These are phyloP conservation scores for Periconia digitata DNA, from an alignment of 2,329 filamentous ascomycete species.

Conservation along the genomic window DNA sequence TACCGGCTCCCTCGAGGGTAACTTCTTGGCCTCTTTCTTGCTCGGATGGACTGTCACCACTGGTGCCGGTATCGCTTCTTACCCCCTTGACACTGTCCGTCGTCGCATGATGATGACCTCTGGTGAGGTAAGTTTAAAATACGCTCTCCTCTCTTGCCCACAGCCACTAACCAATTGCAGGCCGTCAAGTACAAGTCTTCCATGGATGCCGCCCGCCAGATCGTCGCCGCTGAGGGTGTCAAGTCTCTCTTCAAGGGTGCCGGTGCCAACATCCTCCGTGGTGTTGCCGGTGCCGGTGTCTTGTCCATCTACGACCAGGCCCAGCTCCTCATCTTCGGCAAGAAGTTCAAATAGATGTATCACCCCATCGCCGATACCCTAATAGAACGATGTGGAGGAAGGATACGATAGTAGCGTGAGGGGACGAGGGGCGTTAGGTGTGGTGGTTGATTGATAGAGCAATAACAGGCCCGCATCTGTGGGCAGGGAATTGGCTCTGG, in stretches of 20 bases:
- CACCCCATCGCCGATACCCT: slow-evolving; percentile 37
- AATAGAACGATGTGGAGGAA: slow-evolving; percentile 40
- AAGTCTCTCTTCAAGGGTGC: slow-evolving; percentile 99
- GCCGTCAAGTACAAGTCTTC: slow-evolving; percentile 99
- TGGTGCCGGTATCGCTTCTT: slow-evolving; percentile 99
- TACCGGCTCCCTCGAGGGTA: slow-evolving; percentile 86
- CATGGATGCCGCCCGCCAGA: slow-evolving; percentile 92
- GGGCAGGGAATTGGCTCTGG: slow-evolving; percentile 47
- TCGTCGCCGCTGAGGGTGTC: slow-evolving; percentile 92
- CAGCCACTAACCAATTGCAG: slow-evolving; percentile 51
- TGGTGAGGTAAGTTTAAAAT: slow-evolving; percentile 59
- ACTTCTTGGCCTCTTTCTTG: slow-evolving; percentile 98
- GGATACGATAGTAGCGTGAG: slow-evolving; percentile 34
- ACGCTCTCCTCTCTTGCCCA: background rate
- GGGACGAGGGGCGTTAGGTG: slow-evolving; percentile 24
- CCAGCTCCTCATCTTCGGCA: slow-evolving; percentile 99
- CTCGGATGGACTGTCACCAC: slow-evolving; percentile 99
- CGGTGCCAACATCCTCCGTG: slow-evolving; percentile 99
- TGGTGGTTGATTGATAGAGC: slow-evolving; percentile 41
- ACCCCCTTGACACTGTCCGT: slow-evolving; percentile 99
- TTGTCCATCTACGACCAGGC: slow-evolving; percentile 99
- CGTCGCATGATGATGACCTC: slow-evolving; percentile 99
- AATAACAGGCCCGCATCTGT: slow-evolving; percentile 33
- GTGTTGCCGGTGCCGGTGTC: slow-evolving; percentile 99
- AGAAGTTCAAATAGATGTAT: slow-evolving; percentile 82